A percentile compares a stretch with the other conserved stretches of the same genome.
phyloP scores from a whole-genome alignment of 2,329 filamentous ascomycete species.

The Grosmannia penicillata region DNA sequence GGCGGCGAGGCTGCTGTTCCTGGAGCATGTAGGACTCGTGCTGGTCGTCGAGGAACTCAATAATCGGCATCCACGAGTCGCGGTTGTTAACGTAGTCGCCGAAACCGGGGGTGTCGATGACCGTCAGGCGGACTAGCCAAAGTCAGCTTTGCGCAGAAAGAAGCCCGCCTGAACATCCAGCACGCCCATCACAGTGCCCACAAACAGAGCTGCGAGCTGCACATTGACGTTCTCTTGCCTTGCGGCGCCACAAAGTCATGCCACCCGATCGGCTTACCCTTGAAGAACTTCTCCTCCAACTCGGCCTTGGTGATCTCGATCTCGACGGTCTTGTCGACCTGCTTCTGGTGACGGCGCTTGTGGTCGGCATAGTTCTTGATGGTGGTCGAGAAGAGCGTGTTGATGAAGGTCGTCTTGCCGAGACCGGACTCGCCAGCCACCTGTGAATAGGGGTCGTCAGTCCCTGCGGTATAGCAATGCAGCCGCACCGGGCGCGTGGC shows the following conservation, averaged over 20 bases:
- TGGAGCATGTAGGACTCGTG: slow-evolving; percentile 99
- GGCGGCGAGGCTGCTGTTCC: slow-evolving; percentile 95
- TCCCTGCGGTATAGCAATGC: too few species aligned
- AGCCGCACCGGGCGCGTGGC: too few species aligned
- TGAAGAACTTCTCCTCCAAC: slow-evolving; percentile 99
- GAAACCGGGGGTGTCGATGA: slow-evolving; percentile 97
- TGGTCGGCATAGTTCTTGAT: slow-evolving; percentile 99
- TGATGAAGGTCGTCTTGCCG: slow-evolving; percentile 99
- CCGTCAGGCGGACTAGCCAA: slow-evolving; percentile 74
- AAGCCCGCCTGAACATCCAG: too few species aligned
- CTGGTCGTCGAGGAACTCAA: slow-evolving; percentile 99
- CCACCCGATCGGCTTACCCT: slow-evolving; percentile 72
- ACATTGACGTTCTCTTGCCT: too few species aligned
- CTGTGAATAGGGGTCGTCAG: slow-evolving; percentile 29
- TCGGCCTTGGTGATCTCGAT: slow-evolving; percentile 99
- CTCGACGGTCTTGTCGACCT: slow-evolving; percentile 98
- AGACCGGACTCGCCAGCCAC: slow-evolving; percentile 96
- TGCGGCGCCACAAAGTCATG: too few species aligned
- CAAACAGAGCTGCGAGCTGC: too few species aligned
- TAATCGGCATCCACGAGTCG: slow-evolving; percentile 99
- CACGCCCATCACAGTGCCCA: too few species aligned
- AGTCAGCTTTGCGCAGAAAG: neutral
- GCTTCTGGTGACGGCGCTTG: slow-evolving; percentile 97
- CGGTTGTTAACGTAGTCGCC: slow-evolving; percentile 99
- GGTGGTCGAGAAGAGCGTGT: slow-evolving; percentile 98